Evolutionary conservation across 177 flowering plant genomes (phyloP).

Genomic region (Vitis hybrid): DNA sequence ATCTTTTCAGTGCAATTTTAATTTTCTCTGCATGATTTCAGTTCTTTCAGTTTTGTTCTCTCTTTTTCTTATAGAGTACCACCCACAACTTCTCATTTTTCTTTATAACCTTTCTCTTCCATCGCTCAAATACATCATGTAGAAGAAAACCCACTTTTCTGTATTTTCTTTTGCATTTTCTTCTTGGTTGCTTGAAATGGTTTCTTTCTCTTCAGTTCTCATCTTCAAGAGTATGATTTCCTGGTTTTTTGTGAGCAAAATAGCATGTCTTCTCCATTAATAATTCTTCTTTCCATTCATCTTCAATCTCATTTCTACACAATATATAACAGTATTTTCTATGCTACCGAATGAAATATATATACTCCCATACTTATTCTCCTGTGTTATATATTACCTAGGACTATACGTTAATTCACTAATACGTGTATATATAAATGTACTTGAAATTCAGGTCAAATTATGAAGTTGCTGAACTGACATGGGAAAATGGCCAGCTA

Average conservation of each 20-base stretch:
- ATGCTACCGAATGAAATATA: too few relatives aligned
- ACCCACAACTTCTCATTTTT: too few relatives aligned
- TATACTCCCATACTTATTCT: neutral
- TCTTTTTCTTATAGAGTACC: neutral
- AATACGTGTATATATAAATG: neutral
- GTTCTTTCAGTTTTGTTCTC: neutral
- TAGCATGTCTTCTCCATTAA: too few relatives aligned
- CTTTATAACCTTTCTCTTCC: too few relatives aligned
- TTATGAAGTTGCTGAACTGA: constrained; percentile 43
- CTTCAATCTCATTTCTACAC: too few relatives aligned
- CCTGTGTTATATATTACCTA: neutral
- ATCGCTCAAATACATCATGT: too few relatives aligned
- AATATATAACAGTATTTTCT: too few relatives aligned
- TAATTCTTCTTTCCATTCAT: too few relatives aligned
- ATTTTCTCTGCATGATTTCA: neutral
- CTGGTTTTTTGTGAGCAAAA: neutral
- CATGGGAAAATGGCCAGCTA: constrained; percentile 57
- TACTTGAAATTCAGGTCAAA: constrained; percentile 24
- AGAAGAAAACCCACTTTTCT: too few relatives aligned
- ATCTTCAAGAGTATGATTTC: too few relatives aligned
- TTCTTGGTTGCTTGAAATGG: neutral
- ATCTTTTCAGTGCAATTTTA: neutral
- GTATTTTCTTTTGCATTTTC: too few relatives aligned
- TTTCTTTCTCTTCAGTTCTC: neutral
- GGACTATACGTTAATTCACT: too few relatives aligned